phyloP scores from a whole-genome alignment of 225 moss, liverwort and hornwort genomes.

The Takakia lepidozioides region DNA sequence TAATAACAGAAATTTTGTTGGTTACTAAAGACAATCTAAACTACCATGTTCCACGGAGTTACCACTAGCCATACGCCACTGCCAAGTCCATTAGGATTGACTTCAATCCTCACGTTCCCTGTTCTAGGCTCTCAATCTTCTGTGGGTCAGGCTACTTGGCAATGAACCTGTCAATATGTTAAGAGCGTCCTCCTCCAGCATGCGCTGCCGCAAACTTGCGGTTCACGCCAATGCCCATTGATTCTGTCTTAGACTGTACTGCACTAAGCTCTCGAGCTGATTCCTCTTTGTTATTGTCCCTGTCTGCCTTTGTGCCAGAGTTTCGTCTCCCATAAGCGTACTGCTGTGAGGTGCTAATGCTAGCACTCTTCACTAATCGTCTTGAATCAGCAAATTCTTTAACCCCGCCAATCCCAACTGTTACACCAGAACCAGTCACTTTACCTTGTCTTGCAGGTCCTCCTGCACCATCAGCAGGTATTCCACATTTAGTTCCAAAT shows the following conservation, averaged over 20 bases:
- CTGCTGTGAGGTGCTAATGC: conserved; percentile 78
- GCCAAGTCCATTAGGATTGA: no score
- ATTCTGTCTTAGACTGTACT: conserved; percentile 98
- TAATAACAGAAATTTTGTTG: no score
- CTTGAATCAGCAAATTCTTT: conserved; percentile 78
- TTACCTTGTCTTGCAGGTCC: conserved; percentile 72
- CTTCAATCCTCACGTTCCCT: no score
- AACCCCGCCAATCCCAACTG: conserved; percentile 31
- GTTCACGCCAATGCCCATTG: conserved; percentile 84
- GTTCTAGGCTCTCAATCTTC: not conserved
- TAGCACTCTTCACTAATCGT: conserved; percentile 69
- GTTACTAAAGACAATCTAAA: no score
- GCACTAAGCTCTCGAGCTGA: conserved; percentile 75
- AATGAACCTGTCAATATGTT: conserved; percentile 1
- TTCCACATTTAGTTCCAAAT: not conserved
- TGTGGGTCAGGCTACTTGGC: not conserved
- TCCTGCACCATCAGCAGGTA: conserved; percentile 43
- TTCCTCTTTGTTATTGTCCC: conserved; percentile 66
- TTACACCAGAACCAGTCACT: conserved; percentile 55
- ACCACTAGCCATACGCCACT: no score
- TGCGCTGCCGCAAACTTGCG: conserved; percentile 77
- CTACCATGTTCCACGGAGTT: no score
- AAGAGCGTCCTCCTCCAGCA: conserved; percentile 51
- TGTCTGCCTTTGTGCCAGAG: conserved; percentile 61
- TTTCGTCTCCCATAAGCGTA: conserved; percentile 85